Base-by-base conservation (phyloP, 2,329 filamentous ascomycete genomes). In the Pseudohalonectria lignicola region DNA sequence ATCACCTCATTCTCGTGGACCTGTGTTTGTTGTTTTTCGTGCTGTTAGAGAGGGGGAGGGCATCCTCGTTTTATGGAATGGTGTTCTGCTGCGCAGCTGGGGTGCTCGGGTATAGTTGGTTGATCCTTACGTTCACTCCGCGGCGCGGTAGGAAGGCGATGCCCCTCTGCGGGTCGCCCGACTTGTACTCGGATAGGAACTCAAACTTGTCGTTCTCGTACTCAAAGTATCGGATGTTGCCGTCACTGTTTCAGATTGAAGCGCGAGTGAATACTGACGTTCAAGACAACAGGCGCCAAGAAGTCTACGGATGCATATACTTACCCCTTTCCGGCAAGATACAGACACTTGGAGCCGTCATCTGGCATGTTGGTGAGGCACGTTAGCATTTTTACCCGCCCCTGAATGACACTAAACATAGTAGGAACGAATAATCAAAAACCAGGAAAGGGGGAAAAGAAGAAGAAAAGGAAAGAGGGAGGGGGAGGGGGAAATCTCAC, bases 181-280 rank as follows among this genome's bases (percentile, higher is more conserved):
- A 96, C 64, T 95, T 94, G 73, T 96, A 92, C 60, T 96, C 90
- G 45, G 87, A 93, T 39, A 98, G 68, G 62, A 85, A 94, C 63
- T 98, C 90, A 56, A 98, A 95, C 63, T 95, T 95, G 71, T 96
- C 90, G 63, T 96, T 94, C 57, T 93, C 85, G 55, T 93, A 94
- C 63, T 98, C 92, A 60, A 85, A 98, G 71, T 98, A 98, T 46
- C 92, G 88, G 55, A 98, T 98, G 63, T 98, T 98, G 54, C 92
- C 92, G 56, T 98, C 92, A 61, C 86, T 92, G 45, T 52, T 28
- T 12, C 15, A 55, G 46, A 29, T 10, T 8, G 32, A 10, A 29
- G 21, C 17, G 23, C 12, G 11, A 11, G 23, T 5, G 16, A 7
- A 21, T 2, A 29, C 11, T 12, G 12, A 2, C 2, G 3, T 2